These are phyloP conservation scores for Calonectria fujianensis DNA, from an alignment of 2,329 filamentous ascomycete species.

Conservation along the genomic window DNA sequence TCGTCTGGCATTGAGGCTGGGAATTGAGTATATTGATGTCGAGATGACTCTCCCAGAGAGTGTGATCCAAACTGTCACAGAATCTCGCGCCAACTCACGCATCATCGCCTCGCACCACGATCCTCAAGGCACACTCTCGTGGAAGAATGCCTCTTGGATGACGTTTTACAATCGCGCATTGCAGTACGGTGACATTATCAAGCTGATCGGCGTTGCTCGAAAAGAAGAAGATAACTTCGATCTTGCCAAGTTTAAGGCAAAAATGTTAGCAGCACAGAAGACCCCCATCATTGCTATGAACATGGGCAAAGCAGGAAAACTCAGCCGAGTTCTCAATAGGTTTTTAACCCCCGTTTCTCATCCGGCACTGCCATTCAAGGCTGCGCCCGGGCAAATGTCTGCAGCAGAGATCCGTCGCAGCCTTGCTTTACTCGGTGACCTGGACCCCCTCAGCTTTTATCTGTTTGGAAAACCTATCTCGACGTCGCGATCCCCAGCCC, in stretches of 20 bases:
- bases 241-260: slow-evolving; percentile 86
- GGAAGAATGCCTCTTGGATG: slow-evolving; percentile 95
- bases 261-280: slow-evolving; percentile 82
- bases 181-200: slow-evolving; percentile 94
- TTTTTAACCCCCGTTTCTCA: slow-evolving; percentile 98
- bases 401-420: slow-evolving; percentile 90
- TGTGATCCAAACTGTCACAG: slow-evolving; percentile 81
- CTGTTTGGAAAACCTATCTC: slow-evolving; percentile 91
- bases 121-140: slow-evolving; percentile 84
- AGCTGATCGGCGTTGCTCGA: slow-evolving; percentile 89
- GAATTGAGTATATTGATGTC: slow-evolving; percentile 93
- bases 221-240: slow-evolving; percentile 90
- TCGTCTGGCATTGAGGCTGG: slow-evolving; percentile 84
- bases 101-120: slow-evolving; percentile 99
- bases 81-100: slow-evolving; percentile 81
- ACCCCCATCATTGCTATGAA: slow-evolving; percentile 96
- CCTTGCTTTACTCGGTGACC: slow-evolving; percentile 85
- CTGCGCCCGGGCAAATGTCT: slow-evolving; percentile 94
- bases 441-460: slow-evolving; percentile 85
- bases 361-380: slow-evolving; percentile 90
- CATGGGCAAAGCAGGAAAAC: slow-evolving; percentile 91
- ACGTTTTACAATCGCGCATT: slow-evolving; percentile 91
- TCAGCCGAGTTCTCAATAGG: slow-evolving; percentile 91
- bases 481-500: slow-evolving; percentile 87
- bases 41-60: slow-evolving; percentile 90